A percentile compares a stretch with the other conserved stretches of the same genome.
Evolutionary conservation across 371 early-diverging fungal genomes (phyloP).

Genomic region (Parasitella parasitica): DNA sequence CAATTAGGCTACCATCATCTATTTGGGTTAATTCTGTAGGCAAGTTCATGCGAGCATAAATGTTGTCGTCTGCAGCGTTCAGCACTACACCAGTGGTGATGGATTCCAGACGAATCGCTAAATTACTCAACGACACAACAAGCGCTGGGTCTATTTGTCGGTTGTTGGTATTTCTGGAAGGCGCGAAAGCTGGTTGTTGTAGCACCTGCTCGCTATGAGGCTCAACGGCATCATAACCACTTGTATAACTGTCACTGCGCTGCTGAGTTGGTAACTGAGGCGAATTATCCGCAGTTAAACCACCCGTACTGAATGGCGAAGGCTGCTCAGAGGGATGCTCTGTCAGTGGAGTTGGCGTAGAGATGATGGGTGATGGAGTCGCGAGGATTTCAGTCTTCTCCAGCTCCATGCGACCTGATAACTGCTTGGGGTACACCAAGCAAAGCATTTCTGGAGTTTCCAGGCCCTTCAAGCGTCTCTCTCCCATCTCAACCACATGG

Average conservation of each 20-base stretch:
- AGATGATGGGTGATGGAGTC: background rate
- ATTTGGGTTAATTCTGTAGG: background rate
- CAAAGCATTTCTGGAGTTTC: slow-evolving; percentile 89
- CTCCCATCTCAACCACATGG: slow-evolving; percentile 74
- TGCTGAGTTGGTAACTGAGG: background rate
- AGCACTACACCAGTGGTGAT: slow-evolving; percentile 39
- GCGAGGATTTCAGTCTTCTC: slow-evolving; percentile 36
- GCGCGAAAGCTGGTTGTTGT: background rate
- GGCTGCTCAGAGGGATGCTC: background rate
- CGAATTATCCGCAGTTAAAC: background rate
- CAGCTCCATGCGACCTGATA: slow-evolving; percentile 49
- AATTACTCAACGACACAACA: slow-evolving; percentile 42
- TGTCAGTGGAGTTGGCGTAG: slow-evolving; percentile 4
- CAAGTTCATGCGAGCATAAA: slow-evolving; percentile 12
- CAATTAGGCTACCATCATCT: background rate
- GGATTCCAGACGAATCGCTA: slow-evolving; percentile 58
- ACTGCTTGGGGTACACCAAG: slow-evolving; percentile 65
- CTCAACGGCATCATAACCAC: too few relatives aligned
- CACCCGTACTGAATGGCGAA: background rate
- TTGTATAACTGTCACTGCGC: background rate
- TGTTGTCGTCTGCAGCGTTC: background rate
- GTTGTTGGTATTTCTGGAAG: background rate
- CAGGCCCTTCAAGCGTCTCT: slow-evolving; percentile 82
- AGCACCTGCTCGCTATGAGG: too few relatives aligned
- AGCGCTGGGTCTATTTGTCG: slow-evolving; percentile 40